These are phyloP conservation scores for Rubroboletus satanas DNA, from an alignment of 768 basidiomycete genomes.

Conservation along the genomic window DNA sequence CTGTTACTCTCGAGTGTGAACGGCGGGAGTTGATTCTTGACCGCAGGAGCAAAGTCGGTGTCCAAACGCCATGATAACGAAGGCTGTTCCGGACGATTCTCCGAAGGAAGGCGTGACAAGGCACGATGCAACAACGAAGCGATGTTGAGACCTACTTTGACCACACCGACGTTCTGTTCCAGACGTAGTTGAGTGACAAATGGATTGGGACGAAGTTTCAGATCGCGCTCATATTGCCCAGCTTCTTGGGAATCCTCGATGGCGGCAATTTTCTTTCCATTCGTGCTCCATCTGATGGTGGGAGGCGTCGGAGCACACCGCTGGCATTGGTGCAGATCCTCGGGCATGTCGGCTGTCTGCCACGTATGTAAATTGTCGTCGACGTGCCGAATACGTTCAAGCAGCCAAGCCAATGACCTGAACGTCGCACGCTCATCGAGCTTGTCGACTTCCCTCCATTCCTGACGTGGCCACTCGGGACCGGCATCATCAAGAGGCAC, in stretches of 20 bases:
- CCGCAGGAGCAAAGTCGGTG: slow-evolving; percentile 69
- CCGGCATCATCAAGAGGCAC: slow-evolving; percentile 70
- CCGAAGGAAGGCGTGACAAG: slow-evolving; percentile 67
- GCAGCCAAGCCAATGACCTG: slow-evolving; percentile 78
- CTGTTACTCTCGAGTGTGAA: slow-evolving; percentile 78
- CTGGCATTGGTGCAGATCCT: slow-evolving; percentile 56
- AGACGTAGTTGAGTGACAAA: slow-evolving; percentile 83
- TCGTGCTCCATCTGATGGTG: slow-evolving; percentile 66
- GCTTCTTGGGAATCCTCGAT: slow-evolving; percentile 85
- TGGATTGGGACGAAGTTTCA: slow-evolving; percentile 82
- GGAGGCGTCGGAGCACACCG: slow-evolving; percentile 82
- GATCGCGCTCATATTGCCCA: slow-evolving; percentile 80
- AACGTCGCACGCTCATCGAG: slow-evolving; percentile 82
- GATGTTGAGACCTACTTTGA: slow-evolving; percentile 85
- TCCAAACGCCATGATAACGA: slow-evolving; percentile 76
- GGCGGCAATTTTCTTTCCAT: slow-evolving; percentile 55
- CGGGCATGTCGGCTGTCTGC: slow-evolving; percentile 51
- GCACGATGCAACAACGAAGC: slow-evolving; percentile 87
- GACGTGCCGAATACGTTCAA: slow-evolving; percentile 77
- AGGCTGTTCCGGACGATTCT: slow-evolving; percentile 41
- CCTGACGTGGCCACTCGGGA: slow-evolving; percentile 69
- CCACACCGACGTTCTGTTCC: slow-evolving; percentile 58
- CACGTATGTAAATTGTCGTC: slow-evolving; percentile 63
- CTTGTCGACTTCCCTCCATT: slow-evolving; percentile 82
- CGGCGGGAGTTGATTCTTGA: slow-evolving; percentile 53